Evolutionary conservation across 768 basidiomycete species (phyloP).

Genomic region (Tricholoma furcatifolium): DNA sequence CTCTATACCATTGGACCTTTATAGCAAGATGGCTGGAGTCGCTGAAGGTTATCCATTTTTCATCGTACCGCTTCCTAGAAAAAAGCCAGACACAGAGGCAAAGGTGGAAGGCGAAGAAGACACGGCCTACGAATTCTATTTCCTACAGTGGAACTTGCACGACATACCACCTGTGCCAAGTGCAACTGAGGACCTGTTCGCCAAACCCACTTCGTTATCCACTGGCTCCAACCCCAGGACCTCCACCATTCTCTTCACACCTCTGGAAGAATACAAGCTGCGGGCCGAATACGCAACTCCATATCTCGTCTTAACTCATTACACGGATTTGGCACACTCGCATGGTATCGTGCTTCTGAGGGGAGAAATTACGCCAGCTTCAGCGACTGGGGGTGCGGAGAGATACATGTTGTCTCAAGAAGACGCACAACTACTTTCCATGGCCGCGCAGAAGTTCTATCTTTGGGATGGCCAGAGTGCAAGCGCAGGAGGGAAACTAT

Average conservation of each 20-base stretch:
- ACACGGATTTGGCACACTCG: constrained; percentile 80
- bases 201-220: constrained; percentile 21
- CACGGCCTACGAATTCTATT: constrained; percentile 75
- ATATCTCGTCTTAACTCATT: constrained; percentile 86
- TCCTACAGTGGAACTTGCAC: constrained; percentile 90
- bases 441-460: constrained; percentile 87
- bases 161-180: constrained; percentile 61
- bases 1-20: constrained; percentile 68
- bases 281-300: constrained; percentile 86
- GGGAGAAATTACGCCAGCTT: constrained; percentile 84
- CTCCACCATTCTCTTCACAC: constrained; percentile 88
- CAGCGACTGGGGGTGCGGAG: constrained; percentile 36
- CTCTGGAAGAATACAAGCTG: constrained; percentile 90
- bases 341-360: constrained; percentile 85
- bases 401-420: constrained; percentile 68
- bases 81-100: constrained; percentile 21
- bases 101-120: constrained; percentile 29
- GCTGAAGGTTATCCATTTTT: constrained; percentile 75
- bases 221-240: constrained; percentile 41
- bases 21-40: constrained; percentile 63
- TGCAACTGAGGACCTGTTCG: constrained; percentile 44
- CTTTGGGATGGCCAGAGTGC: constrained; percentile 47
- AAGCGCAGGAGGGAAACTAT: constrained; percentile 45
- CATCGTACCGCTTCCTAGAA: constrained; percentile 76
- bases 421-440: constrained; percentile 80